Evolutionary conservation across 129 eudicot species (phyloP).

Genomic region (Smallanthus sonchifolius): DNA sequence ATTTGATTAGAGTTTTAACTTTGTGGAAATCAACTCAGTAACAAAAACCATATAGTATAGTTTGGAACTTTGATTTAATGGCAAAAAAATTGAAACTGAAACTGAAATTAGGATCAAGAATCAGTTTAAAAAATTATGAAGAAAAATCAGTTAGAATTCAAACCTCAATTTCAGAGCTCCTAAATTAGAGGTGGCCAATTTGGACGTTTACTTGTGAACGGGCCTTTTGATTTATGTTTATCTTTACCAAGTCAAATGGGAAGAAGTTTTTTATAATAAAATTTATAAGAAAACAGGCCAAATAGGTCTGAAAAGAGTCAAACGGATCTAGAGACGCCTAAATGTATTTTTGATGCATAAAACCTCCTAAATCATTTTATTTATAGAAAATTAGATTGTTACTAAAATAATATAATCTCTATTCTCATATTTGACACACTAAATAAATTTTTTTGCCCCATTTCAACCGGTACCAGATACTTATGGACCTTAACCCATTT

Average conservation of each 20-base stretch:
- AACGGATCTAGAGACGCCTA: neutral
- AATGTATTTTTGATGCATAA: neutral
- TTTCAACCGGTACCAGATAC: neutral
- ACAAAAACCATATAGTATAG: neutral
- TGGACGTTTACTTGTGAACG: neutral
- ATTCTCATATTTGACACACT: constrained; percentile 1
- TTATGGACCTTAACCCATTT: neutral
- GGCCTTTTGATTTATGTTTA: neutral
- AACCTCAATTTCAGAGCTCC: neutral
- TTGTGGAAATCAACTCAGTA: neutral
- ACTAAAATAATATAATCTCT: neutral
- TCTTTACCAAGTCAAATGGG: neutral
- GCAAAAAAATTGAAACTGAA: neutral
- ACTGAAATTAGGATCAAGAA: neutral
- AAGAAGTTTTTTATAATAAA: neutral
- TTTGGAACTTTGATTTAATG: neutral
- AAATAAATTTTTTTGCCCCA: no score
- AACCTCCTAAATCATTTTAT: neutral
- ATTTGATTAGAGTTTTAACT: neutral
- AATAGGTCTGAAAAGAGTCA: neutral
- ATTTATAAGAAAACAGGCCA: neutral
- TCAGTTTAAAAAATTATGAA: neutral
- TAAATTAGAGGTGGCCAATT: neutral
- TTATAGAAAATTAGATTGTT: neutral
- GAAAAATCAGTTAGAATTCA: neutral